These are phyloP conservation scores for Papiliotrema laurentii DNA, from an alignment of 1,284 basidiomycete genomes.

Conservation along the genomic window DNA sequence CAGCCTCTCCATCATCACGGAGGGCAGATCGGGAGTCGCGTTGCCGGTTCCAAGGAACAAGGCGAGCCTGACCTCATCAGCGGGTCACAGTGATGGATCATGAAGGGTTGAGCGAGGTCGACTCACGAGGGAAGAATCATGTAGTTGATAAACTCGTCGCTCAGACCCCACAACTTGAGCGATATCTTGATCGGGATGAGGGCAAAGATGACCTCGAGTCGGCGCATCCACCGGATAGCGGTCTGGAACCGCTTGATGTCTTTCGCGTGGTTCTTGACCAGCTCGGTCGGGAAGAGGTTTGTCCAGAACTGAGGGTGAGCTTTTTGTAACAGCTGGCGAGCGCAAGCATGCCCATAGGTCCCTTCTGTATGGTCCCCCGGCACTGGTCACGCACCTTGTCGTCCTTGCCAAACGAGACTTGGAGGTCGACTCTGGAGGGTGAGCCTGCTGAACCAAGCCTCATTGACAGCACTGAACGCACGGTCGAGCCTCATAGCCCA, in stretches of 20 bases:
- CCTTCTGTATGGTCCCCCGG: too few relatives aligned
- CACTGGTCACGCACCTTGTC: constrained; percentile 38
- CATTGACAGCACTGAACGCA: constrained; percentile 10
- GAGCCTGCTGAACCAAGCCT: background rate
- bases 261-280: constrained; percentile 52
- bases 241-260: constrained; percentile 61
- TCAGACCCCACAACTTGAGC: constrained; percentile 58
- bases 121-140: constrained; percentile 48
- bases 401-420: constrained; percentile 62
- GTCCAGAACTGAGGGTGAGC: constrained; percentile 56
- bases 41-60: constrained; percentile 50
- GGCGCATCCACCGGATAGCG: constrained; percentile 55
- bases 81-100: background rate
- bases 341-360: background rate
- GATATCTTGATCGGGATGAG: constrained; percentile 59
- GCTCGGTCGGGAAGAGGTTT: constrained; percentile 60
- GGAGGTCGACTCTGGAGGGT: constrained; percentile 55
- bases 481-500: constrained; percentile 53
- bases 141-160: constrained; percentile 50
- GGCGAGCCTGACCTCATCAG: constrained; percentile 27
- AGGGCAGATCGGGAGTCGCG: constrained; percentile 47
- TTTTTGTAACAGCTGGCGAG: too few relatives aligned
- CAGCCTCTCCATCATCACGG: constrained; percentile 49
- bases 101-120: background rate
- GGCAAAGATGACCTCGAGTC: constrained; percentile 57